Conservation (phyloP, 2,329 filamentous ascomycete genomes). For the Aureobasidium uvarum region DNA sequence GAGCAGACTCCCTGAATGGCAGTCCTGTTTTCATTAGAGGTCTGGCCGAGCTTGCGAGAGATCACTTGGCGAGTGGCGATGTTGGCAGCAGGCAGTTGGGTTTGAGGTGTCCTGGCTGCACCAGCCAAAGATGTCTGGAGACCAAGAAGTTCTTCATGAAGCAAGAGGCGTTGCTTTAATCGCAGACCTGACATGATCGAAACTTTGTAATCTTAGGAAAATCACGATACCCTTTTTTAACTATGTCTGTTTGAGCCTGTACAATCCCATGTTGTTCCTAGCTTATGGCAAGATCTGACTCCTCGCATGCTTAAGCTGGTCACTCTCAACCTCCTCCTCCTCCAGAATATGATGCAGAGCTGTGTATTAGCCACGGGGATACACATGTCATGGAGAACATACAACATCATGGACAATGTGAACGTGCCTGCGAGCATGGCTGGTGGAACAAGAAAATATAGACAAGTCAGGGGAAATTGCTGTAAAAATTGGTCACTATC, state of each 20-base stretch:
- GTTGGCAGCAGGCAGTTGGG: slow-evolving; percentile 83
- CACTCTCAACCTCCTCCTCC: neutral
- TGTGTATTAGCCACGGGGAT: neutral
- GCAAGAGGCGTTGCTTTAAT: slow-evolving; percentile 31
- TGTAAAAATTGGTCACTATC: neutral
- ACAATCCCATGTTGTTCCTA: neutral
- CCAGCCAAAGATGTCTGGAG: slow-evolving; percentile 80
- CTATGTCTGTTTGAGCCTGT: neutral
- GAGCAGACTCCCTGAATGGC: slow-evolving; percentile 88
- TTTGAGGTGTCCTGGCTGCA: slow-evolving; percentile 88
- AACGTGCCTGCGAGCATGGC: neutral
- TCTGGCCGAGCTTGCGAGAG: slow-evolving; percentile 79
- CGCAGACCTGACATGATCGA: neutral
- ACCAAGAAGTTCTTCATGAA: slow-evolving; percentile 64
- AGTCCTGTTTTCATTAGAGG: slow-evolving; percentile 87
- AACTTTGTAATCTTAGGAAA: slow-evolving; percentile 1
- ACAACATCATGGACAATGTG: too few species aligned
- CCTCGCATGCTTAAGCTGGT: neutral
- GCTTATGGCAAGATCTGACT: neutral
- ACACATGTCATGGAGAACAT: neutral
- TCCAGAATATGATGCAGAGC: neutral
- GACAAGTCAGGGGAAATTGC: neutral
- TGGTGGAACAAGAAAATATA: neutral
- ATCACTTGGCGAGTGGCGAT: slow-evolving; percentile 68
- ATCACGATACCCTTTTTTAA: neutral